Evolutionary conservation across 257 asterid species (phyloP), one percentile per base, ranked within the genome.

Genomic region (Eustoma russellianum): DNA sequence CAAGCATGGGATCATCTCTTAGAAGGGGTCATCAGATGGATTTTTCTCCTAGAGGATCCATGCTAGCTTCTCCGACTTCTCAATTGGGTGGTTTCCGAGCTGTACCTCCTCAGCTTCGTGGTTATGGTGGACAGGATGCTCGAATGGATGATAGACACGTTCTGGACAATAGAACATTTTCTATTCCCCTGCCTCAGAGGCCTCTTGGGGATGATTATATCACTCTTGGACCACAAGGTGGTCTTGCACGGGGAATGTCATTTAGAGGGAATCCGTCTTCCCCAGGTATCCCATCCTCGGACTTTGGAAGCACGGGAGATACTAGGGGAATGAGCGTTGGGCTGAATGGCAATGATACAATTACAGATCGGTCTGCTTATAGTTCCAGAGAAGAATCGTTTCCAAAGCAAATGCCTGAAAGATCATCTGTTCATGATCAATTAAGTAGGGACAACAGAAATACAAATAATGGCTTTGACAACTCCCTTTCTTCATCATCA

Each of bases 191-290:
- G 53, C 76, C 95, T 46, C 92, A 87, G 58, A 81, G 96, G 54
- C 78, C 82, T 14, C 72, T 75, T 35, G 91, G 85, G 52, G 92
- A 84, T 60, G 92, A 82, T 60, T 61, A 79, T 44, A 76, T 87
- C 60, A 79, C 95, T 41, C 94, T 91, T 68, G 98, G 96, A 56
- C 98, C 96, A 30, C 98, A 91, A 65, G 97, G 97, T 46, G 95
- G 94, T 50, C 95, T 85, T 62, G 91, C 86, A 13, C 81, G 79
- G 66, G 93, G 94, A 60, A 85, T 85, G 95, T 81, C 82, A 64
- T 81, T 74, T 69, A 78, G 91, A 73, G 93, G 91, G 62, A 94
- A 69, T 48, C 71, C 85, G 53, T 72, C 83, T 19, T 73, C 75
- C 53, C 63, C 77, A 35, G 74, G 50, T 50, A 60, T 61, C 56